Percentiles rank a stretch among this genome's conserved stretches.
Evolutionary conservation across 371 early-diverging fungal species (phyloP).

Genomic region (Mortierella sp.): DNA sequence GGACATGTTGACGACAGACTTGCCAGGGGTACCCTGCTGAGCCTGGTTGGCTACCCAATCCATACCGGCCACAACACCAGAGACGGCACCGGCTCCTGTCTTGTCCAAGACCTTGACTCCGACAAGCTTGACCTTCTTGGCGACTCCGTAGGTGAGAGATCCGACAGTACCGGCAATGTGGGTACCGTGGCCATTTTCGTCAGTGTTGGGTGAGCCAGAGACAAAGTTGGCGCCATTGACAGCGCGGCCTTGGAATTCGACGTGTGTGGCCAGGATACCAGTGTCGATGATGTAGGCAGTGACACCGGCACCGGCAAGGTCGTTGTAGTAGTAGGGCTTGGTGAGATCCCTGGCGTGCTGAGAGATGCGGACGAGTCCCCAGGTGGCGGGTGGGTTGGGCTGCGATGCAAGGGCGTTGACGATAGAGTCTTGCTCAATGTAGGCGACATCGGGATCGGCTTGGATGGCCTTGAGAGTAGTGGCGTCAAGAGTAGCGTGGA

Average conservation of each 20-base stretch:
- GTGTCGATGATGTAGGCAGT: conserved; percentile 72
- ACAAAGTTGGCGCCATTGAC: conserved; percentile 67
- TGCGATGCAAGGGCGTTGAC: conserved; percentile 54
- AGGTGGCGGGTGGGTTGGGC: conserved; percentile 36
- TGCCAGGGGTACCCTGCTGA: conserved; percentile 56
- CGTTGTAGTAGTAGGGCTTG: conserved; percentile 38
- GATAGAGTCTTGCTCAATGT: conserved; percentile 68
- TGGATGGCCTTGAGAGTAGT: conserved; percentile 39
- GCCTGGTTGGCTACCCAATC: conserved; percentile 67
- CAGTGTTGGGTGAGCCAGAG: conserved; percentile 61
- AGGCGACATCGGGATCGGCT: conserved; percentile 58
- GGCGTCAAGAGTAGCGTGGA: conserved; percentile 11
- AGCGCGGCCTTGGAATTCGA: conserved; percentile 80
- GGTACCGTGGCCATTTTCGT: conserved; percentile 80
- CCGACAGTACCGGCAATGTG: conserved; percentile 82
- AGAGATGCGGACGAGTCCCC: conserved; percentile 55
- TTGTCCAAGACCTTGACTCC: conserved; percentile 88
- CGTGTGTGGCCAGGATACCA: conserved; percentile 72
- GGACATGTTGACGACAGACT: conserved; percentile 81
- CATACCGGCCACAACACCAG: conserved; percentile 79
- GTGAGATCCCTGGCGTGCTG: conserved; percentile 28
- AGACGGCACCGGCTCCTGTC: conserved; percentile 75
- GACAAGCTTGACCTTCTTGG: conserved; percentile 85
- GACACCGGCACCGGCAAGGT: conserved; percentile 61
- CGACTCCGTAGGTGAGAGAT: conserved; percentile 84